Conservation (phyloP, 1,139 yeast genomes). For the Meyerozyma carpophila region DNA sequence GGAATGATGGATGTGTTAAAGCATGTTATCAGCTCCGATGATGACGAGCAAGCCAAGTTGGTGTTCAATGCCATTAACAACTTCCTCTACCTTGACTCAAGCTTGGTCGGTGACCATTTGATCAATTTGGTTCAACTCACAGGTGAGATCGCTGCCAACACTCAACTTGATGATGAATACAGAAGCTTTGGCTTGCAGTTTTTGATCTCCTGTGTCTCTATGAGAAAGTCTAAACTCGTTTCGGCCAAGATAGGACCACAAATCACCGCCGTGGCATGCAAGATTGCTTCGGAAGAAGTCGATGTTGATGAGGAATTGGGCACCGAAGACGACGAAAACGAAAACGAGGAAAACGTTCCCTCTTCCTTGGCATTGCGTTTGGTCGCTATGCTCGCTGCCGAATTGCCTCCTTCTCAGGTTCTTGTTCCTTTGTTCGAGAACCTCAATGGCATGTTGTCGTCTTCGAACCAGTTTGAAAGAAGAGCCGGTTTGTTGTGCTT, state of each 20-base stretch:
- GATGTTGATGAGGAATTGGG: conserved; percentile 69
- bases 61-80: conserved; percentile 85
- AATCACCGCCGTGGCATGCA: conserved; percentile 67
- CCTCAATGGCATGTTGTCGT: conserved; percentile 56
- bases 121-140: conserved; percentile 66
- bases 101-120: conserved; percentile 73
- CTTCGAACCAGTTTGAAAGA: conserved; percentile 70
- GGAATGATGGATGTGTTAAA: conserved; percentile 77
- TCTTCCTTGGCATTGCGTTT: conserved; percentile 75
- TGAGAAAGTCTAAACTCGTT: conserved; percentile 61
- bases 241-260: conserved; percentile 74
- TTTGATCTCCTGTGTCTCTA: conserved; percentile 68
- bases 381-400: conserved; percentile 70
- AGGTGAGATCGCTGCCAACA: conserved; percentile 68
- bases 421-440: conserved; percentile 72
- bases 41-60: conserved; percentile 65
- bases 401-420: conserved; percentile 90
- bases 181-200: conserved; percentile 84
- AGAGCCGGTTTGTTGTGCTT: conserved; percentile 83
- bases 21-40: conserved; percentile 66
- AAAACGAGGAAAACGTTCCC: conserved; percentile 86
- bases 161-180: conserved; percentile 69
- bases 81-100: conserved; percentile 69
- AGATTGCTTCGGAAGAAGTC: conserved; percentile 75
- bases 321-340: conserved; percentile 82